A percentile compares a stretch with the other conserved stretches of the same genome.
phyloP scores from a whole-genome alignment of 768 basidiomycete species.

The Artomyces pyxidatus region DNA sequence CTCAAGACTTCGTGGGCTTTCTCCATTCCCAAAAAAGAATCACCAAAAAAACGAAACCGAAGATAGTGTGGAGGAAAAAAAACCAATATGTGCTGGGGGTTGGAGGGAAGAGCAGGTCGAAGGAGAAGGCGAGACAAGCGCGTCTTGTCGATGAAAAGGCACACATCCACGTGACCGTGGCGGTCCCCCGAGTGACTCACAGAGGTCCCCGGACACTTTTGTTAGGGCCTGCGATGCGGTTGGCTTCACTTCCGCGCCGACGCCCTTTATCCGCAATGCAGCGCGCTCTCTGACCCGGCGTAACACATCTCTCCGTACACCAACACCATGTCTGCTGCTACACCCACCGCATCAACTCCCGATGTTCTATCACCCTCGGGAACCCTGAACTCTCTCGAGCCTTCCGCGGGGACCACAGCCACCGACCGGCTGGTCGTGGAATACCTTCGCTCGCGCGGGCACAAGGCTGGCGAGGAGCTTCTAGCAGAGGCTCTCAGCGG shows the following conservation, averaged over 20 bases:
- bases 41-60: too few relatives aligned
- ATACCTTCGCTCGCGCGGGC: constrained; percentile 41
- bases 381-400: constrained; percentile 31
- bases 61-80: not conserved
- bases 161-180: not conserved
- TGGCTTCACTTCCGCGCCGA: too few relatives aligned
- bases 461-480: constrained; percentile 35
- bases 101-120: not conserved
- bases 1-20: constrained; percentile 23
- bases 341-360: constrained; percentile 47
- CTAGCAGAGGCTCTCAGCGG: constrained; percentile 33
- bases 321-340: constrained; percentile 36
- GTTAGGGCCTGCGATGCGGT: too few relatives aligned
- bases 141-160: not conserved
- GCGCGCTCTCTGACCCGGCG: too few relatives aligned
- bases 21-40: constrained; percentile 24
- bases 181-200: not conserved
- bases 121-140: not conserved
- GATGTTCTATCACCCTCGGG: constrained; percentile 28
- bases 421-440: constrained; percentile 37
- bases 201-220: too few relatives aligned
- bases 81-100: not conserved
- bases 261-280: too few relatives aligned
- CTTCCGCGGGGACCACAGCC: constrained; percentile 32
- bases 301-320: not conserved